phyloP scores from a whole-genome alignment of 1,284 basidiomycete species.

The Farysia itapuensis region DNA sequence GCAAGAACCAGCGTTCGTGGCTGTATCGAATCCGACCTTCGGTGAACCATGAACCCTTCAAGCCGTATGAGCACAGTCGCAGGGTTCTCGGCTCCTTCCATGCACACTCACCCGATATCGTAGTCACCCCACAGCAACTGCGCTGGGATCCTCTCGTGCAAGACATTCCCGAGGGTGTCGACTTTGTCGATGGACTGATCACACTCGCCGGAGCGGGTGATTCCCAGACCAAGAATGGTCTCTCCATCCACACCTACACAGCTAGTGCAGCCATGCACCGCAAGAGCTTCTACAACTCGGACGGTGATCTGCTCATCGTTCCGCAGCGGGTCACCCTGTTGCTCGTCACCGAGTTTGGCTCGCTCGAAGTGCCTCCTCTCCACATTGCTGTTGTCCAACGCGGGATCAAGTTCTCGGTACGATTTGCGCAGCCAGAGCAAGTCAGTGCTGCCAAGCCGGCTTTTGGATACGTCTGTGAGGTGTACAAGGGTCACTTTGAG shows the following conservation, averaged over 20 bases:
- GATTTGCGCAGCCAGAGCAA: neutral
- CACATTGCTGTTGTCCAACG: slow-evolving; percentile 70
- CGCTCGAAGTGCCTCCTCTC: slow-evolving; percentile 70
- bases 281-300: slow-evolving; percentile 69
- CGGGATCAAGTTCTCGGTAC: slow-evolving; percentile 70
- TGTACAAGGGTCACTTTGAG: slow-evolving; percentile 68
- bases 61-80: slow-evolving; percentile 60
- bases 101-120: slow-evolving; percentile 64
- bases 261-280: slow-evolving; percentile 70
- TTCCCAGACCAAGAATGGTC: slow-evolving; percentile 64
- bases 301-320: slow-evolving; percentile 72
- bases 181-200: slow-evolving; percentile 70
- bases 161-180: slow-evolving; percentile 61
- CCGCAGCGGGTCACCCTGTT: slow-evolving; percentile 70
- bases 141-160: slow-evolving; percentile 67
- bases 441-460: slow-evolving; percentile 60
- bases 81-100: slow-evolving; percentile 60
- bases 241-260: slow-evolving; percentile 67
- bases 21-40: slow-evolving; percentile 67
- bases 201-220: slow-evolving; percentile 71
- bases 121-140: slow-evolving; percentile 69
- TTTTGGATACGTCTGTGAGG: slow-evolving; percentile 59
- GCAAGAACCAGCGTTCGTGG: slow-evolving; percentile 64
- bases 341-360: slow-evolving; percentile 72
- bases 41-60: slow-evolving; percentile 71